These are phyloP conservation scores for Fusarium pseudoanthophilum DNA, from an alignment of 2,329 filamentous ascomycete genomes.

Conservation along the genomic window DNA sequence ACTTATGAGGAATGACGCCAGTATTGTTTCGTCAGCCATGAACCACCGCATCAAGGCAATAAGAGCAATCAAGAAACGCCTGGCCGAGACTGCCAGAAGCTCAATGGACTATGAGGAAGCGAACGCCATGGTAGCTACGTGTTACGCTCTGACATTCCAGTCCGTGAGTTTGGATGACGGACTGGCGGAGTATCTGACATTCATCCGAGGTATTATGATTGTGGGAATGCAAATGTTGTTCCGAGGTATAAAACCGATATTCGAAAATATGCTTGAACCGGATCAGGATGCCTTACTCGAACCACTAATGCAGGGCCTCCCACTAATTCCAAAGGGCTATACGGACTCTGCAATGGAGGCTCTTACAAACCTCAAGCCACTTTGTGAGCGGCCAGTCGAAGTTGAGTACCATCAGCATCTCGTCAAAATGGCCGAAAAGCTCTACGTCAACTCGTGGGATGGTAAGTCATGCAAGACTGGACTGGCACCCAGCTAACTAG, in stretches of 20 bases:
- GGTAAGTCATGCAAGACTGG: slow-evolving; percentile 50
- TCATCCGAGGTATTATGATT: slow-evolving; percentile 67
- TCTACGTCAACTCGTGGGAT: slow-evolving; percentile 63
- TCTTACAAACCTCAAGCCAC: slow-evolving; percentile 54
- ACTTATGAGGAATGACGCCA: slow-evolving; percentile 62
- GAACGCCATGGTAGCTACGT: slow-evolving; percentile 69
- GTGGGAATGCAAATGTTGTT: slow-evolving; percentile 65
- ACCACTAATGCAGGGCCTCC: slow-evolving; percentile 58
- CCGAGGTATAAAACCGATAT: slow-evolving; percentile 61
- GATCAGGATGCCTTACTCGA: slow-evolving; percentile 55
- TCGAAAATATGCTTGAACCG: slow-evolving; percentile 57
- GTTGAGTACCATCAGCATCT: slow-evolving; percentile 59
- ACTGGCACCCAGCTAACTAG: slow-evolving; percentile 4
- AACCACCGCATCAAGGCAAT: slow-evolving; percentile 74
- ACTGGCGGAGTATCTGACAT: slow-evolving; percentile 69
- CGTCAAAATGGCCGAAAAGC: slow-evolving; percentile 60
- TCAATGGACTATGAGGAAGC: slow-evolving; percentile 61
- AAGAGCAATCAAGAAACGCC: slow-evolving; percentile 66
- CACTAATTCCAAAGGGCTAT: slow-evolving; percentile 58
- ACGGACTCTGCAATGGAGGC: slow-evolving; percentile 58
- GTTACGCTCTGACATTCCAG: slow-evolving; percentile 69
- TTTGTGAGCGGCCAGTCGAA: slow-evolving; percentile 58
- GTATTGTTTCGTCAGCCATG: slow-evolving; percentile 68
- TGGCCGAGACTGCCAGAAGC: slow-evolving; percentile 56
- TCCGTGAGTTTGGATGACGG: slow-evolving; percentile 68